phyloP scores from a whole-genome alignment of 129 eudicot genomes.

The Flaveria linearis region DNA sequence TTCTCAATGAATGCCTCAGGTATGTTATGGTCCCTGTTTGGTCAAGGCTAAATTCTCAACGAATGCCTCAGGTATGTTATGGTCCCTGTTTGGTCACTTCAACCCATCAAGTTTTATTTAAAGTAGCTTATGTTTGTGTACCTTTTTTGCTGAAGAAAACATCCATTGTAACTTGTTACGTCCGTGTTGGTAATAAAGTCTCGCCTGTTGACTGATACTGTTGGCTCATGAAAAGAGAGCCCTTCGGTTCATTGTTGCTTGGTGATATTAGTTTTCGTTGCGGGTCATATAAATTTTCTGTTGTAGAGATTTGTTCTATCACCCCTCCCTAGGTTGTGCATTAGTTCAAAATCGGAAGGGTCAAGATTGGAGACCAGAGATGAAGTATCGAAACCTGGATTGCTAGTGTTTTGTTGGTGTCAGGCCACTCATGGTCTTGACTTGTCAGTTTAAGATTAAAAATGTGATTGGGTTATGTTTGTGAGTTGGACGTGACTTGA shows the following conservation, averaged over 20 bases:
- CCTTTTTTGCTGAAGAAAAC: slow-evolving; percentile 11
- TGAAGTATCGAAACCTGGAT: background rate
- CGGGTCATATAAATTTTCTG: background rate
- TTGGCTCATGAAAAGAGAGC: slow-evolving; percentile 4
- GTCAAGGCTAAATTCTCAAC: slow-evolving; percentile 49
- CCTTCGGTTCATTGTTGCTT: background rate
- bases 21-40: slow-evolving; percentile 1
- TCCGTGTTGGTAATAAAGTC: slow-evolving; percentile 21
- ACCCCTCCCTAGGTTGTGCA: background rate
- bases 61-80: slow-evolving; percentile 20
- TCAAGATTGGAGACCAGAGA: background rate
- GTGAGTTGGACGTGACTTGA: no score
- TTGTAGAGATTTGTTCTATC: background rate
- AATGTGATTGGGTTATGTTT: no score
- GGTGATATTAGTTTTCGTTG: background rate
- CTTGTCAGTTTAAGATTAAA: no score
- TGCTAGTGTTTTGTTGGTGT: no score
- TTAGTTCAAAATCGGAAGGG: background rate
- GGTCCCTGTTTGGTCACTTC: slow-evolving; percentile 3
- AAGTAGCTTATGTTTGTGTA: slow-evolving; percentile 13
- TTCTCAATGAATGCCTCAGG: slow-evolving; percentile 37
- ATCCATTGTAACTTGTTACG: slow-evolving; percentile 3
- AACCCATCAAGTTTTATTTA: background rate
- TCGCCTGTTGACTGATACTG: background rate
- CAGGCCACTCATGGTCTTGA: no score